Evolutionary conservation across 2,329 filamentous ascomycete species (phyloP).

Genomic region (Claviceps maximensis): DNA sequence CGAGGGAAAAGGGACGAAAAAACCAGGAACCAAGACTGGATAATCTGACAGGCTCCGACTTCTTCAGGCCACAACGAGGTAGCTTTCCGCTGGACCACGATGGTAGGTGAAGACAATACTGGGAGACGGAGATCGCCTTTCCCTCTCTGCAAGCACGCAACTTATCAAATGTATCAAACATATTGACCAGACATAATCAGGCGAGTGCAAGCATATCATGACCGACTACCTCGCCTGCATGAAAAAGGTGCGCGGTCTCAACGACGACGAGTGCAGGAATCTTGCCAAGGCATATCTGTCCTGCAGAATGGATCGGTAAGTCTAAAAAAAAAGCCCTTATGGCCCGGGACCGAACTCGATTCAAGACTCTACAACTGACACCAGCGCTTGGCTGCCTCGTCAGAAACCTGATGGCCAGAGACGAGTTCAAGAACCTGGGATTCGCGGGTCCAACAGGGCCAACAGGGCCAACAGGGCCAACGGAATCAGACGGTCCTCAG

Average conservation of each 20-base stretch:
- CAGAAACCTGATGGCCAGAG: slow-evolving; percentile 89
- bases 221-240: slow-evolving; percentile 74
- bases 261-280: slow-evolving; percentile 72
- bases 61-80: slow-evolving; percentile 65
- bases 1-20: slow-evolving; percentile 1
- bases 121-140: not conserved
- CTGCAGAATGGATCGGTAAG: slow-evolving; percentile 90
- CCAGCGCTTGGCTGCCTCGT: not conserved
- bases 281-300: slow-evolving; percentile 79
- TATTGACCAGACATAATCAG: slow-evolving; percentile 27
- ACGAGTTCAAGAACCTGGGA: slow-evolving; percentile 89
- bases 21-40: not conserved
- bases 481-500: slow-evolving; percentile 4
- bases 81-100: slow-evolving; percentile 96
- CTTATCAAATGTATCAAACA: not conserved
- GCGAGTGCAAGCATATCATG: slow-evolving; percentile 90
- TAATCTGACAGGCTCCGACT: slow-evolving; percentile 1
- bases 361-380: not conserved
- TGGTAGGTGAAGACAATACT: slow-evolving; percentile 26
- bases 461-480: not conserved
- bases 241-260: slow-evolving; percentile 69
- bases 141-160: not conserved
- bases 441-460: slow-evolving; percentile 33
- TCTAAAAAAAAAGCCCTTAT: not conserved
- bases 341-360: not conserved